Evolutionary conservation across 2,329 filamentous ascomycete genomes (phyloP).

Genomic region (Pseudocercospora fuligena): DNA sequence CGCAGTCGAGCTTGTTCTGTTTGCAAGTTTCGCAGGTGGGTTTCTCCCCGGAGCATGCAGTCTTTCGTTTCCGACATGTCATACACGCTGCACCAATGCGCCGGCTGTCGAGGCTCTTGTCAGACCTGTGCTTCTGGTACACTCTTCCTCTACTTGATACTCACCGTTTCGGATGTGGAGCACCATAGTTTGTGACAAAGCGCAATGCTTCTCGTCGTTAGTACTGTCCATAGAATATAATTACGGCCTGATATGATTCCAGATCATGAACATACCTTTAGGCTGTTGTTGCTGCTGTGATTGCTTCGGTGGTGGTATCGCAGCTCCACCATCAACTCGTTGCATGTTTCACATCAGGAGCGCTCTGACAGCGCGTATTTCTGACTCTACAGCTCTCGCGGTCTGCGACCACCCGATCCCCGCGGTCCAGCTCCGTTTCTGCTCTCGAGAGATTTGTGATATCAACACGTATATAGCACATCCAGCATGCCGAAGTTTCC

Average conservation of each 20-base stretch:
- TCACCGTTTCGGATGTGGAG: conserved; percentile 71
- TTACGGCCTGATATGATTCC: too few species aligned
- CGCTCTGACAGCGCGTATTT: conserved; percentile 7
- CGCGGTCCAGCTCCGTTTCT: conserved; percentile 14
- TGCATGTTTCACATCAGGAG: conserved; percentile 28
- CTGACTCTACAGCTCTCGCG: not conserved
- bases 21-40: conserved; percentile 53
- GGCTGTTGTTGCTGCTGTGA: conserved; percentile 7
- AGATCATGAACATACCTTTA: not conserved
- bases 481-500: not conserved
- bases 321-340: conserved; percentile 18
- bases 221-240: conserved; percentile 15
- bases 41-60: conserved; percentile 53
- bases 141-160: not conserved
- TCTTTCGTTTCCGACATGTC: conserved; percentile 56
- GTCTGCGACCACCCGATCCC: conserved; percentile 10
- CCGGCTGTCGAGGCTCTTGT: conserved; percentile 51
- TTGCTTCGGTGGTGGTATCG: conserved; percentile 5
- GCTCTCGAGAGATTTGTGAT: not conserved
- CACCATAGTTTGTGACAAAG: conserved; percentile 82
- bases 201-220: conserved; percentile 48
- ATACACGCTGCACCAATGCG: conserved; percentile 73
- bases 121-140: not conserved
- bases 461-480: not conserved
- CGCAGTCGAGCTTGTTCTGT: conserved; percentile 55